Conservation (phyloP, 768 basidiomycete species). For the Boletellus sp. region DNA sequence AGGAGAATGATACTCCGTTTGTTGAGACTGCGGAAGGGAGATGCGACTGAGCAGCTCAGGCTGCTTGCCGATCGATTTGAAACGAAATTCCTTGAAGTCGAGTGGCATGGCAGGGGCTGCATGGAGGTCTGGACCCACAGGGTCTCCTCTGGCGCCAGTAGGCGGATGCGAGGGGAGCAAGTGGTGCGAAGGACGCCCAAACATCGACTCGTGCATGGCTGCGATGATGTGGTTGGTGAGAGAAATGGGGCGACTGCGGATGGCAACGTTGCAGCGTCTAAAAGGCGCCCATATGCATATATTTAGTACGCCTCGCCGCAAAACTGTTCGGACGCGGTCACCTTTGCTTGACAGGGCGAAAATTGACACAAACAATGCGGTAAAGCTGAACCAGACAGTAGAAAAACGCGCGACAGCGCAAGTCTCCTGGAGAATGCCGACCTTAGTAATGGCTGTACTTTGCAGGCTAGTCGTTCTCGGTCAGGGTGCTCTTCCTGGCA, state of each 20-base stretch:
- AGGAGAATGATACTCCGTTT: constrained; percentile 24
- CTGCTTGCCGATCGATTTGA: constrained; percentile 50
- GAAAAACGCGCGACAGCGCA: background rate
- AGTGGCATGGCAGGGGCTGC: constrained; percentile 13
- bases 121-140: background rate
- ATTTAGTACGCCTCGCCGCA: constrained; percentile 15
- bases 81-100: constrained; percentile 43
- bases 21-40: constrained; percentile 32
- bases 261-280: background rate
- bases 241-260: constrained; percentile 13
- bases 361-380: background rate
- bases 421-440: constrained; percentile 13
- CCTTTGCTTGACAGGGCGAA: constrained; percentile 8
- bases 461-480: no score
- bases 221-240: constrained; percentile 7
- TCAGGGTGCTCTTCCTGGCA: no score
- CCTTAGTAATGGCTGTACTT: background rate
- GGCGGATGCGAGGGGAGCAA: constrained; percentile 18
- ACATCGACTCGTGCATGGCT: constrained; percentile 28
- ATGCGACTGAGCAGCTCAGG: constrained; percentile 53
- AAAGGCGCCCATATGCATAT: constrained; percentile 9
- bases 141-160: no score
- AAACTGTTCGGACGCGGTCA: constrained; percentile 4
- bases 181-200: constrained; percentile 26
- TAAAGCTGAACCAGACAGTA: background rate